Evolutionary conservation across 495 filamentous ascomycete species (phyloP).

Genomic region (Cercophora scortea): DNA sequence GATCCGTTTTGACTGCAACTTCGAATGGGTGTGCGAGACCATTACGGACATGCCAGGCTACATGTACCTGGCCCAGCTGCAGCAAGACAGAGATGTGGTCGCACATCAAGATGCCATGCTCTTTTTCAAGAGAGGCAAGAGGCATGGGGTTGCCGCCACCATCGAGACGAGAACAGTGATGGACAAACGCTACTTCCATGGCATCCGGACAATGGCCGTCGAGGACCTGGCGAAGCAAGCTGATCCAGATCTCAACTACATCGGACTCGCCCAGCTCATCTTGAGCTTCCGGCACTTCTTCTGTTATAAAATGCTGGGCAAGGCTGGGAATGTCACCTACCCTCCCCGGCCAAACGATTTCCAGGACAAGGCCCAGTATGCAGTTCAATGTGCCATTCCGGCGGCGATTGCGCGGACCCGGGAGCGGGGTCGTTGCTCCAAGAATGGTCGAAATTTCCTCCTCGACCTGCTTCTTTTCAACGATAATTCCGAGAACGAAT

Average conservation of each 20-base stretch:
- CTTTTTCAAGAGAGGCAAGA: slow-evolving; percentile 27
- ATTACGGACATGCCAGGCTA: slow-evolving; percentile 73
- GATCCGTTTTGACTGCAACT: slow-evolving; percentile 96
- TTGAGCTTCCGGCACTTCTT: slow-evolving; percentile 82
- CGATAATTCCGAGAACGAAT: slow-evolving; percentile 82
- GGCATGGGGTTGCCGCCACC: slow-evolving; percentile 71
- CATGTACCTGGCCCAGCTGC: slow-evolving; percentile 95
- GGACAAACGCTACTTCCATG: slow-evolving; percentile 88
- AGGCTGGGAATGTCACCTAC: slow-evolving; percentile 39
- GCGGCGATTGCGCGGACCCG: slow-evolving; percentile 71
- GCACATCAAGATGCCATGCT: slow-evolving; percentile 75
- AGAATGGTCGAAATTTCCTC: slow-evolving; percentile 67
- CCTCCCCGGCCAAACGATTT: slow-evolving; percentile 89
- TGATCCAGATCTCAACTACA: slow-evolving; percentile 52
- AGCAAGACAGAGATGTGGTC: slow-evolving; percentile 94
- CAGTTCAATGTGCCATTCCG: slow-evolving; percentile 73
- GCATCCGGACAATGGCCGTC: slow-evolving; percentile 77
- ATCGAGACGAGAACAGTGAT: slow-evolving; percentile 82
- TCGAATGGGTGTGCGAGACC: slow-evolving; percentile 88
- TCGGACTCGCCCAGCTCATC: slow-evolving; percentile 76
- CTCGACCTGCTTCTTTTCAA: slow-evolving; percentile 86
- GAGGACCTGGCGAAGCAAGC: slow-evolving; percentile 67
- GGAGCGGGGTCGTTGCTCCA: slow-evolving; percentile 70
- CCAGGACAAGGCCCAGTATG: slow-evolving; percentile 69
- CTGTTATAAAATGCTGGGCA: slow-evolving; percentile 50